Conservation (phyloP, 768 basidiomycete genomes). For the Botryobasidium botryosum region DNA sequence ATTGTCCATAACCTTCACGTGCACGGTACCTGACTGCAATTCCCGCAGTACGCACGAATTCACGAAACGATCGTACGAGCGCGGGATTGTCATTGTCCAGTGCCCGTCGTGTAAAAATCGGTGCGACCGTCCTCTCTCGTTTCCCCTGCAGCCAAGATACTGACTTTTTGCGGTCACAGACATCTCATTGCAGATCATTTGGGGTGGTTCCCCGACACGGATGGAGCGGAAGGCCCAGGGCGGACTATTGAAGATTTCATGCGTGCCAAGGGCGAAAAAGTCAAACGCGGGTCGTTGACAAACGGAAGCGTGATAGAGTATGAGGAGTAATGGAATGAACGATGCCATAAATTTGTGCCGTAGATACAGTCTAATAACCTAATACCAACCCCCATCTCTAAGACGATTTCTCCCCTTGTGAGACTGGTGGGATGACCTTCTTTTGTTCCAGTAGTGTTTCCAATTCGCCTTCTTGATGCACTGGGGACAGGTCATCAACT, state of each 20-base stretch:
- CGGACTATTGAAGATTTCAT: slow-evolving; percentile 77
- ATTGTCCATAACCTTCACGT: slow-evolving; percentile 70
- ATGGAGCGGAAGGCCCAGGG: slow-evolving; percentile 48
- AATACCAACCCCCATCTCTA: too few relatives aligned
- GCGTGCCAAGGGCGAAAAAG: slow-evolving; percentile 57
- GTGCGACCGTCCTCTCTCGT: slow-evolving; percentile 27
- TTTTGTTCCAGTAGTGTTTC: slow-evolving; percentile 63
- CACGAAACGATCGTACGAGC: slow-evolving; percentile 65
- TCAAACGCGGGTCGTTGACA: slow-evolving; percentile 28
- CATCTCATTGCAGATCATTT: slow-evolving; percentile 82
- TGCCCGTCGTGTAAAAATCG: slow-evolving; percentile 84
- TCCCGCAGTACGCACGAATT: slow-evolving; percentile 81
- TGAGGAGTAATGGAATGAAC: background rate
- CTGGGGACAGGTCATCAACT: slow-evolving; percentile 26
- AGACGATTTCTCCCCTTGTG: too few relatives aligned
- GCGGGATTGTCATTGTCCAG: slow-evolving; percentile 77
- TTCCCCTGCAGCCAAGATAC: background rate
- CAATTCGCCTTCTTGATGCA: slow-evolving; percentile 94
- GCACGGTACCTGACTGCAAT: slow-evolving; percentile 56
- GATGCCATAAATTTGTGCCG: slow-evolving; percentile 1
- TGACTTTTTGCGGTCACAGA: slow-evolving; percentile 21
- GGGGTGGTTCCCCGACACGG: slow-evolving; percentile 72
- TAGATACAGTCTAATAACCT: background rate
- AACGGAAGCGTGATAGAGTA: too few relatives aligned
- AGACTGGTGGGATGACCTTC: slow-evolving; percentile 42